Conservation (phyloP, 2,329 filamentous ascomycete species). For the Penicillium sp. region DNA sequence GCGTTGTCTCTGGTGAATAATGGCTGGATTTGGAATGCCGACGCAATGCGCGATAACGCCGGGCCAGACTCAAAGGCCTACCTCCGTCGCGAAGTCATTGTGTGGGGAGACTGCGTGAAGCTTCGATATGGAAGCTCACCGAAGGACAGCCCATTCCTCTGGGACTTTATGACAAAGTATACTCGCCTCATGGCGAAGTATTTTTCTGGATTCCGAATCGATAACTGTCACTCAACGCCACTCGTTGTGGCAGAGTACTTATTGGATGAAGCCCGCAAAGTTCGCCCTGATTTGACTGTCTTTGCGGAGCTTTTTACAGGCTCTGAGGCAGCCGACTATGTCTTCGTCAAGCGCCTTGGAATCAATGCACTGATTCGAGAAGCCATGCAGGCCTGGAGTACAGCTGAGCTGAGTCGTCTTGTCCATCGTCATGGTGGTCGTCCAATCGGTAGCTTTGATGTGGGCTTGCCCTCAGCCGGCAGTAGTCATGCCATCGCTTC, state of each 20-base stretch:
- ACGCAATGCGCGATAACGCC: slow-evolving; percentile 90
- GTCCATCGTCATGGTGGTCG: slow-evolving; percentile 91
- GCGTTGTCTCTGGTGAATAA: slow-evolving; percentile 88
- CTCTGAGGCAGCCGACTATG: slow-evolving; percentile 91
- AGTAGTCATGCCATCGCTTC: slow-evolving; percentile 46
- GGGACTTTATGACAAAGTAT: slow-evolving; percentile 94
- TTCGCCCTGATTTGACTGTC: slow-evolving; percentile 84
- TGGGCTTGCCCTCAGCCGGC: slow-evolving; percentile 74
- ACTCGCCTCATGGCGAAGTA: slow-evolving; percentile 89
- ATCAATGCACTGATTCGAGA: slow-evolving; percentile 90
- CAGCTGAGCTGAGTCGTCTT: slow-evolving; percentile 83
- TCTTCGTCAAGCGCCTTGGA: slow-evolving; percentile 90
- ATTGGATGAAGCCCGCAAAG: slow-evolving; percentile 83
- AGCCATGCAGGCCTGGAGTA: slow-evolving; percentile 98
- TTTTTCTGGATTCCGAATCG: slow-evolving; percentile 92
- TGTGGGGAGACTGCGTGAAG: slow-evolving; percentile 98
- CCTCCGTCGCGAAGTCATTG: slow-evolving; percentile 89
- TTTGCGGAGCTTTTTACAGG: slow-evolving; percentile 95
- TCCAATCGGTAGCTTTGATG: slow-evolving; percentile 94
- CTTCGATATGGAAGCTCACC: slow-evolving; percentile 79
- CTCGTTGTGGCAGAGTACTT: slow-evolving; percentile 93
- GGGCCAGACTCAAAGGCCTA: slow-evolving; percentile 89
- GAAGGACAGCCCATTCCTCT: slow-evolving; percentile 86
- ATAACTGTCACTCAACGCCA: slow-evolving; percentile 96
- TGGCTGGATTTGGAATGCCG: slow-evolving; percentile 98